A percentile compares a stretch with the other conserved stretches of the same genome.
phyloP scores from a whole-genome alignment of 768 basidiomycete genomes.

The Sistotremastrum niveocremeum region DNA sequence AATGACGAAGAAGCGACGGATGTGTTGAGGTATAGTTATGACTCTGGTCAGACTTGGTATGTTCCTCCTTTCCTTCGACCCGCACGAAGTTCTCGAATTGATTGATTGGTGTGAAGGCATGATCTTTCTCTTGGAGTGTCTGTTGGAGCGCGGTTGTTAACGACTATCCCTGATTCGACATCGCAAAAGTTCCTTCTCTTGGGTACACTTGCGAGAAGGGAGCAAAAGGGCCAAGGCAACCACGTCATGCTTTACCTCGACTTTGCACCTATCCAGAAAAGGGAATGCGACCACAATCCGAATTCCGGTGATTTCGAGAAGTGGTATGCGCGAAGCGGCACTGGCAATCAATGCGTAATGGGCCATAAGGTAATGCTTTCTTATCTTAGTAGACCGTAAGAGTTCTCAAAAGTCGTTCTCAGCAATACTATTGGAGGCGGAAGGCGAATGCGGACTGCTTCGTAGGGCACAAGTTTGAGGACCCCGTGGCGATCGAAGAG shows the following conservation, averaged over 20 bases:
- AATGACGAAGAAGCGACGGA: conserved; percentile 76
- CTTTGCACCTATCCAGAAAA: conserved; percentile 53
- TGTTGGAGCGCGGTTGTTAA: conserved; percentile 61
- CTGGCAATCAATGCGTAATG: conserved; percentile 72
- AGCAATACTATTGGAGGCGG: conserved; percentile 92
- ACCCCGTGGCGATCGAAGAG: conserved; percentile 76
- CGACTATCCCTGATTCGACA: conserved; percentile 88
- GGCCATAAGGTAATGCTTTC: conserved; percentile 62
- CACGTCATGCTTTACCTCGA: conserved; percentile 73
- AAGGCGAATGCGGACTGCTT: conserved; percentile 79
- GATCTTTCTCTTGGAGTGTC: conserved; percentile 52
- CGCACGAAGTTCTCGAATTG: neutral
- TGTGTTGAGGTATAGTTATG: conserved; percentile 60
- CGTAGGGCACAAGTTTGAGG: conserved; percentile 78
- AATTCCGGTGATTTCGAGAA: conserved; percentile 53
- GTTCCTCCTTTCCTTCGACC: conserved; percentile 14
- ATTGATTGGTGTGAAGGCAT: conserved; percentile 32
- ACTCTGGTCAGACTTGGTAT: conserved; percentile 76
- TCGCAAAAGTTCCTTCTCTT: conserved; percentile 92
- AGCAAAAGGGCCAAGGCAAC: conserved; percentile 40
- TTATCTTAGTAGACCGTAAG: neutral
- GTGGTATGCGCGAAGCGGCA: conserved; percentile 71
- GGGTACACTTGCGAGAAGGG: conserved; percentile 55
- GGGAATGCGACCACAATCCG: conserved; percentile 42
- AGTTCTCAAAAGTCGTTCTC: neutral